These are phyloP conservation scores for Phialemoniopsis sp. DNA, from an alignment of 2,329 filamentous ascomycete genomes.

Conservation along the genomic window DNA sequence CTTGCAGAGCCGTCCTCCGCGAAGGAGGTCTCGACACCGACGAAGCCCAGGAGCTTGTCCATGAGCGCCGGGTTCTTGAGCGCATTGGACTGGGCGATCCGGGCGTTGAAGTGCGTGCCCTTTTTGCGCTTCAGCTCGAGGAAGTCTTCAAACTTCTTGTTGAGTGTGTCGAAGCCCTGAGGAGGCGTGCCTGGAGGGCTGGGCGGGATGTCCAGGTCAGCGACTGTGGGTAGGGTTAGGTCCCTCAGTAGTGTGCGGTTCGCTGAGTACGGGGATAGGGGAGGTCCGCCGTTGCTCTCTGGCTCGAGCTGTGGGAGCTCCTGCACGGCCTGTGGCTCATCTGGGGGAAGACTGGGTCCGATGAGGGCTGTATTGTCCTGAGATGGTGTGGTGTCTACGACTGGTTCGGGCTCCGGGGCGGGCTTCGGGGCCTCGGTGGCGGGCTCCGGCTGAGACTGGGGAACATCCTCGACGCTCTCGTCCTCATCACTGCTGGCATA, in stretches of 20 bases:
- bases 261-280: conserved; percentile 64
- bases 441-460: not conserved
- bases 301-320: conserved; percentile 8
- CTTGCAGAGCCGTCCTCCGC: conserved; percentile 30
- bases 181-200: conserved; percentile 64
- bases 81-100: conserved; percentile 61
- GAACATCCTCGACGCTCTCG: conserved; percentile 21
- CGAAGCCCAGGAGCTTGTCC: conserved; percentile 70
- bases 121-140: conserved; percentile 68
- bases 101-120: conserved; percentile 74
- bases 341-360: conserved; percentile 8
- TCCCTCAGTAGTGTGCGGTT: conserved; percentile 62
- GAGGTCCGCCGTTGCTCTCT: conserved; percentile 18
- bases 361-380: conserved; percentile 2
- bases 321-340: conserved; percentile 5
- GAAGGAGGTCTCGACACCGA: conserved; percentile 35
- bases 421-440: too few relatives aligned
- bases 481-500: conserved; percentile 51
- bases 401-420: too few relatives aligned
- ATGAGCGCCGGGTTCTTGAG: conserved; percentile 69
- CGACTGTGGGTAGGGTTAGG: conserved; percentile 68
- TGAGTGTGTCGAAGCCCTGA: conserved; percentile 34
- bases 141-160: conserved; percentile 69
- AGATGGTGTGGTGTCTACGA: too few relatives aligned
- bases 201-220: conserved; percentile 70